Base-by-base conservation (phyloP, 495 filamentous ascomycete genomes). In the Neurospora discreta region DNA sequence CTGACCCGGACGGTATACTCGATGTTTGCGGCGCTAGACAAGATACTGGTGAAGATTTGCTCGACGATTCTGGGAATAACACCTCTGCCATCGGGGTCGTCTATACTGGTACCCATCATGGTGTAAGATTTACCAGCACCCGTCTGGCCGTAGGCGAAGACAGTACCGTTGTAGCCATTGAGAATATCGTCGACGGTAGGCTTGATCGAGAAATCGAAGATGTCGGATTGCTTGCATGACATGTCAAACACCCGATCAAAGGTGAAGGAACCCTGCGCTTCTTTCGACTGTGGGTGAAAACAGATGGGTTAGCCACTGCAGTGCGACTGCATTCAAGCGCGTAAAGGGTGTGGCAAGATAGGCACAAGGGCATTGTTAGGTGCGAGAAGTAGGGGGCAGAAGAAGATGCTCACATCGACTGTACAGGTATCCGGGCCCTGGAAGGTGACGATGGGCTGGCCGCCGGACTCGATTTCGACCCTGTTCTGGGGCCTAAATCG, bases 71-170 rank as follows among this genome's bases (percentile, higher is more conserved):
- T 90, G 41, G 95, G 95, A 75, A 97, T 99, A 38, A 99, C 92
- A 85, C 95, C 95, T 80, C 93, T 93, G 74, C 89, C 89, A 70
- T 89, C 85, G 0, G 94, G 92, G 81, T 98, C 92, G 76, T 97
- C 95, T 80, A 98, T 98, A 82, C 95, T 94, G 30, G 90, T 91
- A 70, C 94, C 94, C 95, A 98, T 99, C 95, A 99, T 99, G 1
- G 94, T 98, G 80, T 94, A 98, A 18, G 95, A 98, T 84, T 99
- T 99, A 81, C 95, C 95, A 6, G 96, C 94, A 80, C 95, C 95
- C 1, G 95, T 99, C 85, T 99, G 95, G 80, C 95, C 95, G 80
- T 99, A 99, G 74, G 95, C 95, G 79, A 99, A 98, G 69, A 99
- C 95, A 40, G 96, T 98, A 79, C 95, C 95, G 84, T 99, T 99